These are phyloP conservation scores for Colletotrichum coccodes DNA, from an alignment of 2,329 filamentous ascomycete species.

Conservation along the genomic window DNA sequence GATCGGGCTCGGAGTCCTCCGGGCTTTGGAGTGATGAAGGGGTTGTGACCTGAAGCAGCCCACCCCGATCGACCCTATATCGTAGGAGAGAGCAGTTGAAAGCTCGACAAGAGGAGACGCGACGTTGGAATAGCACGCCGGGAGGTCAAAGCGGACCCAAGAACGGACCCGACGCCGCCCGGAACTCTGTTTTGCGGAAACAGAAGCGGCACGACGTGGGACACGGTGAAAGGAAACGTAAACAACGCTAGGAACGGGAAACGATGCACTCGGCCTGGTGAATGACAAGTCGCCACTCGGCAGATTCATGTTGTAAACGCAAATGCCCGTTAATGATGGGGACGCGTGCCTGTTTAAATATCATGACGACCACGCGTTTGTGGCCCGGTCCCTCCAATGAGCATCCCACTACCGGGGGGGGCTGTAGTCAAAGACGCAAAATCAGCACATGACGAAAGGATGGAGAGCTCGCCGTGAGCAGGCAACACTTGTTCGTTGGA, in stretches of 20 bases:
- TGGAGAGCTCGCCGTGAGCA: not conserved
- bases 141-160: not conserved
- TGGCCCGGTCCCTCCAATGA: not conserved
- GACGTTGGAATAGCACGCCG: not conserved
- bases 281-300: not conserved
- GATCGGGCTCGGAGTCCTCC: not conserved
- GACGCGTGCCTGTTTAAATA: not conserved
- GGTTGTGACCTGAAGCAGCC: not conserved
- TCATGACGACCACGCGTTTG: not conserved
- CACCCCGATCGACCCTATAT: too few relatives aligned
- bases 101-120: not conserved
- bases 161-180: not conserved
- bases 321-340: not conserved
- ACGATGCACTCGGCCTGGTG: not conserved
- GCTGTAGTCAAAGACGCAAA: not conserved
- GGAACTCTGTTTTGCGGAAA: not conserved
- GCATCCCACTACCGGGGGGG: not conserved
- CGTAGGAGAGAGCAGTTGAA: not conserved
- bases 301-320: not conserved
- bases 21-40: too few relatives aligned
- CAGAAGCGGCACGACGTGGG: not conserved
- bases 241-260: not conserved
- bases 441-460: not conserved
- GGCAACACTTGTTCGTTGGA: not conserved
- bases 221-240: not conserved